Conservation (phyloP, 2,329 filamentous ascomycete genomes). For the Sclerotinia glacialis region DNA sequence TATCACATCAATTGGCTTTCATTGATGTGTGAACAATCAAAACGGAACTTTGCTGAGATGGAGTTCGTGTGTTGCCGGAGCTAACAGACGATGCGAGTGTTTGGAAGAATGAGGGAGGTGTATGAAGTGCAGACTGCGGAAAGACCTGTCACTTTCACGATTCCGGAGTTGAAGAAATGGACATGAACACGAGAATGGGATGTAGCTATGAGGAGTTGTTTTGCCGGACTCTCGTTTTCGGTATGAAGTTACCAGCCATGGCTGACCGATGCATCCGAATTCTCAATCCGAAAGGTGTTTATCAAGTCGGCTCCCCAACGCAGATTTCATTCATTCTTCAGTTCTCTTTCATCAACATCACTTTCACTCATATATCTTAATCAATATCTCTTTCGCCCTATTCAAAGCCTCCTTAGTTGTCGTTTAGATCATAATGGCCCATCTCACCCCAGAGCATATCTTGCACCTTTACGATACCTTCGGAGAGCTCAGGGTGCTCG, state of each 20-base stretch:
- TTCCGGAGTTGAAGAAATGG: background rate
- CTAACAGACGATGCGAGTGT: background rate
- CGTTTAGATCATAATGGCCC: conserved; percentile 22
- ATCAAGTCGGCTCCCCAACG: conserved; percentile 13
- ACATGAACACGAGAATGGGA: background rate
- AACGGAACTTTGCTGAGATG: background rate
- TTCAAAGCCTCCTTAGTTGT: conserved; percentile 1
- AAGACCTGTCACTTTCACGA: background rate
- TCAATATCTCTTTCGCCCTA: conserved; percentile 10
- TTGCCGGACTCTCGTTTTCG: conserved; percentile 10
- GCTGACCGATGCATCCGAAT: background rate
- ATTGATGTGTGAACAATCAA: background rate
- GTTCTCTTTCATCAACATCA: conserved; percentile 13
- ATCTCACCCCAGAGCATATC: conserved; percentile 23
- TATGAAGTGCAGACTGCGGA: background rate
- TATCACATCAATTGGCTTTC: background rate
- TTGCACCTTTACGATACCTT: conserved; percentile 24
- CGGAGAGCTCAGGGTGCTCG: conserved; percentile 25
- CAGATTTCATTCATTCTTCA: background rate
- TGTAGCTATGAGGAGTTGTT: background rate
- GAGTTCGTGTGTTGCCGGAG: background rate
- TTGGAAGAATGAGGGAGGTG: conserved; percentile 8
- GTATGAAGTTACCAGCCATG: conserved; percentile 9
- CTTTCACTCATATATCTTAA: background rate
- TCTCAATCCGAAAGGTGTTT: conserved; percentile 9